phyloP scores from a whole-genome alignment of 2,329 filamentous ascomycete genomes.

The Diaporthe sp. region DNA sequence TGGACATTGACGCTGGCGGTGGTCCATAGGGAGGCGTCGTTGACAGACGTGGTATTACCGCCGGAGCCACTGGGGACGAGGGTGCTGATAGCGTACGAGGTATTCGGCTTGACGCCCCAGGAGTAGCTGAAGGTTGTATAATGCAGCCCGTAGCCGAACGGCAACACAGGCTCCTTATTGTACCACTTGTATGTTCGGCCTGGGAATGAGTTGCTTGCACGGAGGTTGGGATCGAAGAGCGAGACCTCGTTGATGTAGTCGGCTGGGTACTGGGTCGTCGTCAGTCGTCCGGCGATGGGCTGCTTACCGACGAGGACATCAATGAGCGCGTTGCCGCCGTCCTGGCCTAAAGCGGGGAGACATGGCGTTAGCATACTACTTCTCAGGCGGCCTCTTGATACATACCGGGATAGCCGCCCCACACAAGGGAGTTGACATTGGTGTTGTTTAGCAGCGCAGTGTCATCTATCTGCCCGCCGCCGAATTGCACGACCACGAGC shows the following conservation, averaged over 20 bases:
- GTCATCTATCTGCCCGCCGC: slow-evolving; percentile 38
- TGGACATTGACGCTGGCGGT: not conserved
- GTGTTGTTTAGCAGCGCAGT: slow-evolving; percentile 50
- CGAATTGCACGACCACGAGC: not conserved
- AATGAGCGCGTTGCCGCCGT: not conserved
- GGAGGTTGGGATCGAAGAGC: slow-evolving; percentile 67
- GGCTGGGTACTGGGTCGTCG: slow-evolving; percentile 45
- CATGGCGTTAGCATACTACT: not conserved
- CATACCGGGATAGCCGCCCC: slow-evolving; percentile 67
- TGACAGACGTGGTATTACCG: not conserved
- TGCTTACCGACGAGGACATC: not conserved
- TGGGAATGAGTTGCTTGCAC: slow-evolving; percentile 46
- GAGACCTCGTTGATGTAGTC: slow-evolving; percentile 60
- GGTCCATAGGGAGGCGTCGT: not conserved
- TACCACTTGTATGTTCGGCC: slow-evolving; percentile 69
- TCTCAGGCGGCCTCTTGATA: slow-evolving; percentile 52
- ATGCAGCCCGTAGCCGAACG: slow-evolving; percentile 65
- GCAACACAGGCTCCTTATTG: slow-evolving; percentile 54
- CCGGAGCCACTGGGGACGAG: not conserved
- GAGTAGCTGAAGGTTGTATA: slow-evolving; percentile 63
- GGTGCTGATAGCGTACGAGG: not conserved
- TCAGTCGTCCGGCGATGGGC: not conserved
- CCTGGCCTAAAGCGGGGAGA: not conserved
- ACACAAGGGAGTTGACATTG: slow-evolving; percentile 60
- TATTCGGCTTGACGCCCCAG: not conserved